Base-by-base conservation (phyloP, 345 rosid species). In the Linum lewisii region DNA sequence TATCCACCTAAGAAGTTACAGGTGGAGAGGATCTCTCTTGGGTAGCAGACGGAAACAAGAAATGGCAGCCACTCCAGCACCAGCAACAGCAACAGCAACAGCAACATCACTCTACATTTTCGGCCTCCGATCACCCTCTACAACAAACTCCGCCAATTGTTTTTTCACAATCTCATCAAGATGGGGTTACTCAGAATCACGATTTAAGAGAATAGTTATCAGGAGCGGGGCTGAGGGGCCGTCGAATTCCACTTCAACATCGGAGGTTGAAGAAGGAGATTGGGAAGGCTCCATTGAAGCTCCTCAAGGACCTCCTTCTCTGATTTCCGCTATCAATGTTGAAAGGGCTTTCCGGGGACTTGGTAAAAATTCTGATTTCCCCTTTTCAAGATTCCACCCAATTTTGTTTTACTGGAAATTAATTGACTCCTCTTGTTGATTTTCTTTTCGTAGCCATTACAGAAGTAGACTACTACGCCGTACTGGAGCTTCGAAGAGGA, bases 341-440 rank as follows among this genome's bases (percentile, higher is more conserved):
- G 95, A 92, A 51, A 78, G 88, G 5, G 96, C 93, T 55, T 86
- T 92, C 21, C 88, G 96, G 4, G 96, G 96, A 77, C 80, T 84
- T 44, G 81, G 96, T 91, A 26, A n/a, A n/a, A 81, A 77, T 1
- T 32, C 36, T 3, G 51, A 24, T 24, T 6, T 16, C 6, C 15
- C 24, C 8, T 11, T 34, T 25, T 25, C 24, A 22, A 7, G n/a
- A n/a, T n/a, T n/a, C n/a, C 36, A 3, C 0, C 23, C 24, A 5
- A 8, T 22, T 52, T 18, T 20, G 49, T 58, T 0, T 15, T 36
- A 20, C 21, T 61, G 24, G 20, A 34, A 15, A 16, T 24, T 1
- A 2, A 14, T 63, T 42, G 14, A 36, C 60, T 20, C 84, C 72
- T 77, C 58, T 57, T 52, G 26, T 65, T 26, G 60, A 69, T 26